Percentiles rank a stretch among this genome's conserved stretches.
Conservation (phyloP, 176 grass and related monocot species). For the Cocos nucifera region DNA sequence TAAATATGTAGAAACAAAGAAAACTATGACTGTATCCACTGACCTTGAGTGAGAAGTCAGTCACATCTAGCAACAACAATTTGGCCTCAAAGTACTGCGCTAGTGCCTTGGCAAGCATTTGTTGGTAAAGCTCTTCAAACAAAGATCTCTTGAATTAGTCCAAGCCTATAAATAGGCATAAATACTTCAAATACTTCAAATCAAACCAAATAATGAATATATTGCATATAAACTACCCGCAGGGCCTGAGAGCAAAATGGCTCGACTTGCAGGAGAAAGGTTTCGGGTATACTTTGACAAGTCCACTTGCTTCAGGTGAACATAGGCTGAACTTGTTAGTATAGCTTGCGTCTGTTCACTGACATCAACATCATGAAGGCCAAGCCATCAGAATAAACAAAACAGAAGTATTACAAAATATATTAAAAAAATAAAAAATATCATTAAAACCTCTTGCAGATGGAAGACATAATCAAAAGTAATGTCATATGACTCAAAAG, state of each 20-base stretch:
- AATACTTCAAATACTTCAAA: no score
- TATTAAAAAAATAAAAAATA: neutral
- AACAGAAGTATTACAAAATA: neutral
- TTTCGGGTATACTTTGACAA: slow-evolving; percentile 76
- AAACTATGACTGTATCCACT: neutral
- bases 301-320: slow-evolving; percentile 69
- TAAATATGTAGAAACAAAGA: neutral
- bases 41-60: slow-evolving; percentile 73
- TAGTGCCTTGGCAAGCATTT: slow-evolving; percentile 70
- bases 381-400: neutral
- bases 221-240: slow-evolving; percentile 33
- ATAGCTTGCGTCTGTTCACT: slow-evolving; percentile 67
- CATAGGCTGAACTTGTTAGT: slow-evolving; percentile 85
- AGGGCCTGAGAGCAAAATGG: slow-evolving; percentile 79
- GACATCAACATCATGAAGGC: slow-evolving; percentile 16
- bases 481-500: no score
- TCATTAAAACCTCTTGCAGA: neutral
- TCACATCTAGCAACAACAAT: slow-evolving; percentile 67
- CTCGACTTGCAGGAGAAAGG: slow-evolving; percentile 72
- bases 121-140: slow-evolving; percentile 71
- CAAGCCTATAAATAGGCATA: no score
- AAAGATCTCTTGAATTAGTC: neutral
- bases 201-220: no score
- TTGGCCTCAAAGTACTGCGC: slow-evolving; percentile 61
- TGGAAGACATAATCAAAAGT: no score